Conservation (phyloP, 2,329 filamentous ascomycete species). For the Pezicula radicicola region DNA sequence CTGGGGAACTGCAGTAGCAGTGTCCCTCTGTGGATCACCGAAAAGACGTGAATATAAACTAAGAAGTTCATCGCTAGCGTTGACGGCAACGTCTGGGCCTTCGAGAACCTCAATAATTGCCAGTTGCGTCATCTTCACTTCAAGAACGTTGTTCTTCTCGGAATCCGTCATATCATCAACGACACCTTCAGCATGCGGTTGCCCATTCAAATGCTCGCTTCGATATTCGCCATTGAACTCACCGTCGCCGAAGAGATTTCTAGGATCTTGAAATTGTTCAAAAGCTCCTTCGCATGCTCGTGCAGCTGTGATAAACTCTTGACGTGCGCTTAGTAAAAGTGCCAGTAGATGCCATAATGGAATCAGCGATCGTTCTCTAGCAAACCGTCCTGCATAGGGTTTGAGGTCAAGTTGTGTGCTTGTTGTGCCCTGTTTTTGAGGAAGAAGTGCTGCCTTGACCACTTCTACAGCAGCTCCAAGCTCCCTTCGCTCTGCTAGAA, state of each 20-base stretch:
- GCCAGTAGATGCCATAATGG: conserved; percentile 90
- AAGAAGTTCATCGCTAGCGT: conserved; percentile 81
- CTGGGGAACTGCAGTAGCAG: conserved; percentile 25
- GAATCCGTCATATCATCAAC: conserved; percentile 78
- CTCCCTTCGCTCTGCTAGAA: conserved; percentile 86
- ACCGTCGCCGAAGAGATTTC: conserved; percentile 64
- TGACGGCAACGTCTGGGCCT: conserved; percentile 81
- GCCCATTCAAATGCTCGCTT: conserved; percentile 61
- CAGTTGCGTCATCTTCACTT: conserved; percentile 94
- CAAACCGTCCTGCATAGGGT: conserved; percentile 36
- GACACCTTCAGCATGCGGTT: conserved; percentile 39
- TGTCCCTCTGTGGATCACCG: conserved; percentile 50
- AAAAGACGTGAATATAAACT: conserved; percentile 81
- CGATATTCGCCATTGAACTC: conserved; percentile 47
- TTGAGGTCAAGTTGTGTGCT: conserved; percentile 13
- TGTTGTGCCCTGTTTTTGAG: conserved; percentile 46
- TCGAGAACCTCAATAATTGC: conserved; percentile 79
- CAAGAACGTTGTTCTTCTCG: conserved; percentile 84
- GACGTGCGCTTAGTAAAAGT: conserved; percentile 78
- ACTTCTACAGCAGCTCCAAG: conserved; percentile 77
- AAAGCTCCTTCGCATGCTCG: conserved; percentile 87
- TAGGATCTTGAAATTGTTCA: conserved; percentile 77
- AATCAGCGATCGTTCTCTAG: conserved; percentile 62
- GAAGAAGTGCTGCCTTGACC: conserved; percentile 71
- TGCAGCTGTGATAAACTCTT: conserved; percentile 78